Evolutionary conservation across 805 yeast species (phyloP).

Genomic region (Saccharomycopsis babjevae): DNA sequence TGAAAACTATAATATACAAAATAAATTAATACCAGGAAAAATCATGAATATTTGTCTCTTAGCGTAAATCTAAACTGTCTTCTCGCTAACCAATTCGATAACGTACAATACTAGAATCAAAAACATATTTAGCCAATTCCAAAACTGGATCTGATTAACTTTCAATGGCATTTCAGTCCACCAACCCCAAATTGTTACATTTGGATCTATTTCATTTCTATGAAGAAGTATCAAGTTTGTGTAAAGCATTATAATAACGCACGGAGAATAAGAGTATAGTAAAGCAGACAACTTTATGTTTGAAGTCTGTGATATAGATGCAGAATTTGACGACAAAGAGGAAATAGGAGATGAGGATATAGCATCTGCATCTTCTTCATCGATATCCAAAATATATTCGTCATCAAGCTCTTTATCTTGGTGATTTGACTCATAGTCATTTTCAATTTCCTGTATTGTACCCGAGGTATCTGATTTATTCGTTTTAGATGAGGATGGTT

Average conservation of each 20-base stretch:
- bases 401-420: not conserved
- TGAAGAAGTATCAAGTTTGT: slow-evolving; percentile 90
- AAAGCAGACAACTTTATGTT: slow-evolving; percentile 32
- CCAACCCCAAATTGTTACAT: slow-evolving; percentile 50
- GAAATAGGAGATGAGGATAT: slow-evolving; percentile 1
- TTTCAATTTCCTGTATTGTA: not conserved
- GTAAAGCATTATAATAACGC: slow-evolving; percentile 89
- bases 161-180: slow-evolving; percentile 27
- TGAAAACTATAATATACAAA: slow-evolving; percentile 2
- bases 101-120: slow-evolving; percentile 71
- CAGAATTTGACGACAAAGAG: not conserved
- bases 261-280: slow-evolving; percentile 84
- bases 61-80: not conserved
- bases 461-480: not conserved
- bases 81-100: slow-evolving; percentile 49
- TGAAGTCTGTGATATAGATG: not conserved
- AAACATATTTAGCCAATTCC: slow-evolving; percentile 94
- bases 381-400: not conserved
- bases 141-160: slow-evolving; percentile 80
- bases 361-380: slow-evolving; percentile 4
- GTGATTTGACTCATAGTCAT: not conserved
- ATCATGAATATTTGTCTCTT: not conserved
- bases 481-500: not conserved
- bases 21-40: not conserved
- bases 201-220: slow-evolving; percentile 60